phyloP scores from a whole-genome alignment of 2,329 filamentous ascomycete species.

The Monosporascus sp. region DNA sequence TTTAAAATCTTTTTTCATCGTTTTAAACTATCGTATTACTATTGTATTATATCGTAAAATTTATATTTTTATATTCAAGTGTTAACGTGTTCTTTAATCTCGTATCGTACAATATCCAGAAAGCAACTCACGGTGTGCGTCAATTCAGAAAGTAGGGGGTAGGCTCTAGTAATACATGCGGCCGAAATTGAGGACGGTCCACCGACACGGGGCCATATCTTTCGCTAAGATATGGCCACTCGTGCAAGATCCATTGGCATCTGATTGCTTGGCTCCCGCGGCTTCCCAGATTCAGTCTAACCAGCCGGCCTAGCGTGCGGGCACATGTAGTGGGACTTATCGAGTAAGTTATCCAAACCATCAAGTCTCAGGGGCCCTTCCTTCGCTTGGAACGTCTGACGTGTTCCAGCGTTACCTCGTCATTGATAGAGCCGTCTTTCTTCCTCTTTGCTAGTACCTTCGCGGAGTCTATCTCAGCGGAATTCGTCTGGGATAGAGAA shows the following conservation, averaged over 20 bases:
- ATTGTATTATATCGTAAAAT: too few relatives aligned
- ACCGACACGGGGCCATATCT: too few relatives aligned
- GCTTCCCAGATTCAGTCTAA: conserved; percentile 14
- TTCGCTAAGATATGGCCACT: too few relatives aligned
- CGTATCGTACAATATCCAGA: too few relatives aligned
- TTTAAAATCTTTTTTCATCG: too few relatives aligned
- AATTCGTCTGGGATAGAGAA: conserved; percentile 7
- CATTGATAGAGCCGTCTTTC: conserved; percentile 11
- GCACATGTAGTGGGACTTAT: conserved; percentile 1
- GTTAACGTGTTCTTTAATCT: too few relatives aligned
- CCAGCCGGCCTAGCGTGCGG: conserved; percentile 4
- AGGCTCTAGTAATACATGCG: too few relatives aligned
- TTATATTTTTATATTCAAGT: too few relatives aligned
- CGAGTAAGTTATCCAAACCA: not conserved
- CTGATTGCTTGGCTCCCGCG: conserved; percentile 2
- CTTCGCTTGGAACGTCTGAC: conserved; percentile 23
- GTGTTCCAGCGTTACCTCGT: conserved; percentile 9
- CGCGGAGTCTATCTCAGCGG: conserved; percentile 1
- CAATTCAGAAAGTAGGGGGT: too few relatives aligned
- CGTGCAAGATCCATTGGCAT: not conserved
- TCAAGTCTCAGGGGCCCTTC: conserved; percentile 12
- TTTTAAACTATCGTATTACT: too few relatives aligned
- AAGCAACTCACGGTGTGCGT: too few relatives aligned
- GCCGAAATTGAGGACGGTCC: too few relatives aligned
- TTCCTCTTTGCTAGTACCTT: conserved; percentile 16